These are phyloP conservation scores for Metarhizium sp. DNA, from an alignment of 2,329 filamentous ascomycete genomes.

Conservation along the genomic window DNA sequence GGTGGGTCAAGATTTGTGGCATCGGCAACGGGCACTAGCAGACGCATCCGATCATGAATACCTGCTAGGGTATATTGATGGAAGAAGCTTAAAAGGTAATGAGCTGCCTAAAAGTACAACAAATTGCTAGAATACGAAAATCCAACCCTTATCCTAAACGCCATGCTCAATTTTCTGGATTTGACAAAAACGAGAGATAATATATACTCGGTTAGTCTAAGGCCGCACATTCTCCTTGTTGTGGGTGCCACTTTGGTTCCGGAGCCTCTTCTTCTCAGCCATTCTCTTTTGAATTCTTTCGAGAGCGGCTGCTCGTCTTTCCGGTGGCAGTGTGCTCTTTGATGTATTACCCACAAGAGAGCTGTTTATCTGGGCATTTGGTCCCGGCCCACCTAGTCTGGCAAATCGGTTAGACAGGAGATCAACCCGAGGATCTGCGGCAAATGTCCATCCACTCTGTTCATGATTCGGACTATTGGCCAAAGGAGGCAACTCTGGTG, in stretches of 20 bases:
- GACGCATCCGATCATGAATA: background rate
- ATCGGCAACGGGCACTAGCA: background rate
- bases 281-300: slow-evolving; percentile 45
- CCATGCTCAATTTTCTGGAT: slow-evolving; percentile 14
- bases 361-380: slow-evolving; percentile 15
- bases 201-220: slow-evolving; percentile 6
- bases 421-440: slow-evolving; percentile 30
- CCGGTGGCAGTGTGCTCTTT: slow-evolving; percentile 36
- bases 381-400: slow-evolving; percentile 31
- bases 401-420: slow-evolving; percentile 36
- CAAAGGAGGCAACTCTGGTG: slow-evolving; percentile 18
- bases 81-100: background rate
- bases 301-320: slow-evolving; percentile 43
- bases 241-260: slow-evolving; percentile 17
- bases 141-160: slow-evolving; percentile 9
- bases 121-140: background rate
- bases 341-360: slow-evolving; percentile 28
- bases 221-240: slow-evolving; percentile 45
- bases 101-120: background rate
- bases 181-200: background rate
- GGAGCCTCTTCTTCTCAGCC: slow-evolving; percentile 36
- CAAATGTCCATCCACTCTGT: slow-evolving; percentile 7
- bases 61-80: background rate
- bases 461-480: slow-evolving; percentile 14
- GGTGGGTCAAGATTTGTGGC: background rate